phyloP scores from a whole-genome alignment of 2,329 filamentous ascomycete species.

The Hymenoscyphus salicellus region DNA sequence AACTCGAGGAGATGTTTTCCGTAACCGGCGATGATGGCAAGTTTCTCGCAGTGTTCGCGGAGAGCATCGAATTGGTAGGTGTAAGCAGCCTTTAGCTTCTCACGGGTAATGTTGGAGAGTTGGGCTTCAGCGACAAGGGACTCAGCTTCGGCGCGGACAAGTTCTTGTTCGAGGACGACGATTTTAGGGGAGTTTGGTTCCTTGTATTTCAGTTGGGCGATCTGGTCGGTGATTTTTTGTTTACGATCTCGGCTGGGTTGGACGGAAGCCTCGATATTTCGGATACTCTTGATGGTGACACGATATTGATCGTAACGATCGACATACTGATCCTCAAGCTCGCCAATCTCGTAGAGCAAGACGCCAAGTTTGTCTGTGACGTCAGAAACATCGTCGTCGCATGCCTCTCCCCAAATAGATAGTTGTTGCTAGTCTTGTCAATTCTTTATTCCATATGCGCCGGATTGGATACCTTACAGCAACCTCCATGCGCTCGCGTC shows the following conservation, averaged over 20 bases:
- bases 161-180: slow-evolving; percentile 95
- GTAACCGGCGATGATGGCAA: slow-evolving; percentile 95
- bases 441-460: slow-evolving; percentile 4
- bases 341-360: slow-evolving; percentile 86
- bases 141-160: slow-evolving; percentile 96
- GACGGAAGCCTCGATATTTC: slow-evolving; percentile 97
- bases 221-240: slow-evolving; percentile 98
- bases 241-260: slow-evolving; percentile 97
- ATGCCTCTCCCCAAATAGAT: slow-evolving; percentile 92
- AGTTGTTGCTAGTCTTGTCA: slow-evolving; percentile 77
- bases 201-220: slow-evolving; percentile 99
- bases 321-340: slow-evolving; percentile 94
- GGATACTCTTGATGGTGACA: slow-evolving; percentile 98
- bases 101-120: slow-evolving; percentile 97
- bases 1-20: slow-evolving; percentile 98
- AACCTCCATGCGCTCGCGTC: slow-evolving; percentile 95
- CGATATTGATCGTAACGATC: slow-evolving; percentile 99
- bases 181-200: slow-evolving; percentile 98
- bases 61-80: slow-evolving; percentile 97
- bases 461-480: slow-evolving; percentile 64
- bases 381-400: slow-evolving; percentile 97
- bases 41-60: slow-evolving; percentile 95
- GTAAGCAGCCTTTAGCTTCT: slow-evolving; percentile 98
- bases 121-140: slow-evolving; percentile 98
- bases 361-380: slow-evolving; percentile 98